phyloP scores from a whole-genome alignment of 2,329 filamentous ascomycete genomes.

The Ambrosiella cleistominuta region DNA sequence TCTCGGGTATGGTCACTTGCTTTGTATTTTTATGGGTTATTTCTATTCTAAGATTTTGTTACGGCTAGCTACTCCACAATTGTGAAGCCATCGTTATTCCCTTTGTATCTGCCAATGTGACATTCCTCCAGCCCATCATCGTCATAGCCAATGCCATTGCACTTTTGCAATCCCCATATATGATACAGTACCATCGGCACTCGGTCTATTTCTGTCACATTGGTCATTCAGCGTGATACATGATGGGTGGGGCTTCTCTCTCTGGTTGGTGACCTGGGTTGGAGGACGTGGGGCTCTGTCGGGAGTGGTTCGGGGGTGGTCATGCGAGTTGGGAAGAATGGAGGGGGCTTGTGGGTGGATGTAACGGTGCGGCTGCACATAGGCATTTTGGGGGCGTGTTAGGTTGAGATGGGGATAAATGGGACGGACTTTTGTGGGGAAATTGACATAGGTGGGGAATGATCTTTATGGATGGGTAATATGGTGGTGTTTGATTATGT shows the following conservation, averaged over 20 bases:
- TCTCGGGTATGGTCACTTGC: not conserved
- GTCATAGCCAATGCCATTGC: not conserved
- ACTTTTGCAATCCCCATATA: no score
- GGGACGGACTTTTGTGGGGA: no score
- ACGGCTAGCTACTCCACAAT: not conserved
- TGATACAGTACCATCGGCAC: no score
- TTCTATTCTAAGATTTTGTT: not conserved
- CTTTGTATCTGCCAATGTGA: not conserved
- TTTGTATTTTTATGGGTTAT: not conserved
- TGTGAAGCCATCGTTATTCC: not conserved
- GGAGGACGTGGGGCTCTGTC: not conserved
- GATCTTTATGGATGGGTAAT: no score
- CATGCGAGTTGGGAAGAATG: not conserved
- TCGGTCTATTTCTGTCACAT: no score
- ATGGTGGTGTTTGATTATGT: no score
- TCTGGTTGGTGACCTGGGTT: no score
- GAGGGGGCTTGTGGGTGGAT: not conserved
- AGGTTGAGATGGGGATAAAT: not conserved
- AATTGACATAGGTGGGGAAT: no score
- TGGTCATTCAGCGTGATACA: no score
- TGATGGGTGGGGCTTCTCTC: no score
- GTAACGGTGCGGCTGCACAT: not conserved
- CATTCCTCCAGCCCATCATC: not conserved
- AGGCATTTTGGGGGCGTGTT: not conserved
- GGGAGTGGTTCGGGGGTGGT: not conserved